Base-by-base conservation (phyloP, 108 stramenopile species). In the Aureococcus anophagefferens region DNA sequence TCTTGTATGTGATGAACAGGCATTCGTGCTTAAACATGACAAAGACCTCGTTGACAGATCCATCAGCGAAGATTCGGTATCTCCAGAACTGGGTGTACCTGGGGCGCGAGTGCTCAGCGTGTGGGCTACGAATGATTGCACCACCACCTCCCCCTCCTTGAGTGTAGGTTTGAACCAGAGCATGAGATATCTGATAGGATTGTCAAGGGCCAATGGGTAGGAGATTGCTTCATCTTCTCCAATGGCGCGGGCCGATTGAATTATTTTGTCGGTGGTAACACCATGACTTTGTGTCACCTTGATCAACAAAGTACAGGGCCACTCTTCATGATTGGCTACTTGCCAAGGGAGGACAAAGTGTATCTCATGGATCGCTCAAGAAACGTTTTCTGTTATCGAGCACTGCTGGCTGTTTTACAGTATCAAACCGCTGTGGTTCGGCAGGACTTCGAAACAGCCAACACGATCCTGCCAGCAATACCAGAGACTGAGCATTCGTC, bases 391-490 rank as follows among this genome's bases (percentile, higher is more conserved):
- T 89, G 92, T n/a, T 97, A 95, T 86, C 88, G 85, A 67, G 85
- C 97, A 69, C 89, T 89, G 78, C 75, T 92, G 72, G 83, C 93
- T 33, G 91, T 97, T 62, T 82, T 97, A 32, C 91, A 96, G 76
- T 97, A 97, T 81, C 98, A 99, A 85, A 99, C 98, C 18, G 96
- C 96, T 32, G 96, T 99, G 46, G 96, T 99, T 90, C 83, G 96
- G 65, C 89, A 94, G 63, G 98, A 99, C 82, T 99, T 99, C 73
- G 98, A 92, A 66, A 73, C 93, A 28, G 98, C 98, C 45, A 99
- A 99, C 80, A 84, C 88, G 32, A 84, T 99, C 14, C 90, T 99
- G 21, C 84, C 94, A 18, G 70, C 72, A 44, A 97, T 99, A 68
- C 95, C 96, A 45, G 88, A 87, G 67, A 73, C 79, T 28, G 92